A percentile compares a stretch with the other conserved stretches of the same genome.
phyloP scores from a whole-genome alignment of 352 stramenopile genomes.

The Phytophthora europaea region DNA sequence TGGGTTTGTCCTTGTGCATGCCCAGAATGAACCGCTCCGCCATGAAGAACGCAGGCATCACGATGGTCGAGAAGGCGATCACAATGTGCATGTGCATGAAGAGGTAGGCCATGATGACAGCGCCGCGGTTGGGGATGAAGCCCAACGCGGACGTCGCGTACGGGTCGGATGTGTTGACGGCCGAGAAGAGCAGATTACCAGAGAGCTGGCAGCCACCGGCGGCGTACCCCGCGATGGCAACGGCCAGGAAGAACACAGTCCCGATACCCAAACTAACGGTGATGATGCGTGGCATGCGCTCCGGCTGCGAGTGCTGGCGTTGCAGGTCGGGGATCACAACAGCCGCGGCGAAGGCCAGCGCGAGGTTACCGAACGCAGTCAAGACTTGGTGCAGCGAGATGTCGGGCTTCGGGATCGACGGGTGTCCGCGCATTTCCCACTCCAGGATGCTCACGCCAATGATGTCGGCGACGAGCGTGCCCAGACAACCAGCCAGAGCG shows the following conservation, averaged over 20 bases:
- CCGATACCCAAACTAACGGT: constrained; percentile 43
- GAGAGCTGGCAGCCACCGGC: constrained; percentile 55
- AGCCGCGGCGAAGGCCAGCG: constrained; percentile 37
- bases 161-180: constrained; percentile 39
- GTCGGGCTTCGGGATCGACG: constrained; percentile 38
- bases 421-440: constrained; percentile 45
- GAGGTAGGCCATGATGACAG: constrained; percentile 48
- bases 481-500: constrained; percentile 39
- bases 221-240: constrained; percentile 50
- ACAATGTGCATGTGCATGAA: constrained; percentile 62
- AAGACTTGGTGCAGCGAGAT: constrained; percentile 43
- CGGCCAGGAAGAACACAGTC: constrained; percentile 49
- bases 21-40: constrained; percentile 51
- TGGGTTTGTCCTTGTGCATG: constrained; percentile 42
- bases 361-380: constrained; percentile 43
- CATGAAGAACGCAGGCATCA: constrained; percentile 55
- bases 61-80: constrained; percentile 58
- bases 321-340: constrained; percentile 48
- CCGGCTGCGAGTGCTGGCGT: constrained; percentile 55
- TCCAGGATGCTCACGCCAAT: constrained; percentile 42
- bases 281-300: constrained; percentile 58
- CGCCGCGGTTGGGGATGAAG: constrained; percentile 37
- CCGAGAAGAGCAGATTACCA: constrained; percentile 47
- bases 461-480: constrained; percentile 43
- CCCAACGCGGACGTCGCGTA: constrained; percentile 33